phyloP scores from a whole-genome alignment of 2,329 filamentous ascomycete genomes.

The Aspergillus sp. region DNA sequence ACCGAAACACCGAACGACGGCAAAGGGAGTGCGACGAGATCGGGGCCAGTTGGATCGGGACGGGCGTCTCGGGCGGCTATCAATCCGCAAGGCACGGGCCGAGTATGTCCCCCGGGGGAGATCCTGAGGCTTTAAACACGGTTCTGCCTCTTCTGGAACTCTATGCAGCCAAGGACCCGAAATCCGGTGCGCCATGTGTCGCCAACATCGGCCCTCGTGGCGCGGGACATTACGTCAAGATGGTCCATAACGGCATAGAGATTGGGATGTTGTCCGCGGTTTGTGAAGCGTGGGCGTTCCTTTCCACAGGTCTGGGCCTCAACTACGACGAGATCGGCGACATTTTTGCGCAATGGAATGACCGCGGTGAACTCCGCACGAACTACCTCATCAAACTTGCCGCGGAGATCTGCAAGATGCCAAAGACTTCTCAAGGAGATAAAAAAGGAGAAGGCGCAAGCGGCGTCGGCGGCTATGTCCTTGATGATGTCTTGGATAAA shows the following conservation, averaged over 20 bases:
- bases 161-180: conserved; percentile 50
- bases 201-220: conserved; percentile 49
- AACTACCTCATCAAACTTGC: conserved; percentile 55
- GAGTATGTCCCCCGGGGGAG: conserved; percentile 53
- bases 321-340: conserved; percentile 49
- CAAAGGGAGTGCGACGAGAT: conserved; percentile 45
- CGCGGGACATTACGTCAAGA: conserved; percentile 59
- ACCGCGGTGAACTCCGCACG: conserved; percentile 44
- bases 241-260: conserved; percentile 63
- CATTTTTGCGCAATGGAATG: conserved; percentile 50
- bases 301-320: conserved; percentile 48
- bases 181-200: conserved; percentile 48
- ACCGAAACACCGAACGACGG: conserved; percentile 50
- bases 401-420: conserved; percentile 48
- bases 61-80: conserved; percentile 57
- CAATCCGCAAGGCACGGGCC: conserved; percentile 54
- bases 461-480: conserved; percentile 36
- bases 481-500: conserved; percentile 53
- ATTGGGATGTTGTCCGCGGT: conserved; percentile 57
- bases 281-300: conserved; percentile 53
- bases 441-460: conserved; percentile 12
- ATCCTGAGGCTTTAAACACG: conserved; percentile 44
- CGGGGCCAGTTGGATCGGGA: conserved; percentile 53
- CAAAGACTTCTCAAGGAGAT: conserved; percentile 27
- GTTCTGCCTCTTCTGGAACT: conserved; percentile 50